These are phyloP conservation scores for Penicillium sp. DNA, from an alignment of 2,329 filamentous ascomycete species.

Conservation along the genomic window DNA sequence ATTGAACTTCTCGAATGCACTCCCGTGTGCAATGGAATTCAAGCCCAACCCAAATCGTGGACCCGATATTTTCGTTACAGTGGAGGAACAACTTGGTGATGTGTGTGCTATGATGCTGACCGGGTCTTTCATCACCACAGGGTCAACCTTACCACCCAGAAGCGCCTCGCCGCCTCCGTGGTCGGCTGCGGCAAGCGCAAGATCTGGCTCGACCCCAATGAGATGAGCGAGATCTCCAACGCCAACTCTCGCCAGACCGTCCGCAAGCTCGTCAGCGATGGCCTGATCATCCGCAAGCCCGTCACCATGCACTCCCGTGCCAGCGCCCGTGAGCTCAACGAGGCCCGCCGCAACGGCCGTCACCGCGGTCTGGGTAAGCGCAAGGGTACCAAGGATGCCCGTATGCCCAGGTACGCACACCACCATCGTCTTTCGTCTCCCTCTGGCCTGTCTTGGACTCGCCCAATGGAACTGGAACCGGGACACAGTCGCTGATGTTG, in stretches of 20 bases:
- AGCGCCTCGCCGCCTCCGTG: slow-evolving; percentile 98
- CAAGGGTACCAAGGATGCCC: slow-evolving; percentile 99
- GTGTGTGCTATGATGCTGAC: slow-evolving; percentile 32
- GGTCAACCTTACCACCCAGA: slow-evolving; percentile 99
- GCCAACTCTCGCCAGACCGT: slow-evolving; percentile 99
- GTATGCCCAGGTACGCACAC: slow-evolving; percentile 86
- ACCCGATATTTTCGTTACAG: slow-evolving; percentile 13
- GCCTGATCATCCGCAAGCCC: slow-evolving; percentile 99
- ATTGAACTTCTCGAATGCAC: slow-evolving; percentile 19
- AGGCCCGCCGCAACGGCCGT: slow-evolving; percentile 89
- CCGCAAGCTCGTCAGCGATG: slow-evolving; percentile 99
- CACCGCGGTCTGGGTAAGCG: slow-evolving; percentile 99
- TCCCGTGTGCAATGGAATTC: slow-evolving; percentile 10
- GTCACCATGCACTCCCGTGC: slow-evolving; percentile 99
- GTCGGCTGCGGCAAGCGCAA: slow-evolving; percentile 99
- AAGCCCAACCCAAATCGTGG: slow-evolving; percentile 8
- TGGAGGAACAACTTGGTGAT: slow-evolving; percentile 14
- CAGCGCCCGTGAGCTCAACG: slow-evolving; percentile 91
- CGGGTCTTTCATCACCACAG: slow-evolving; percentile 53
- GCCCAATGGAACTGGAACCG: neutral
- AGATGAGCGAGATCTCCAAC: slow-evolving; percentile 99
- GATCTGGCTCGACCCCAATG: slow-evolving; percentile 99
- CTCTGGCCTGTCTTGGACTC: neutral
- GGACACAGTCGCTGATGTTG: slow-evolving; percentile 19
- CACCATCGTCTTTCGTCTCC: neutral